Base-by-base conservation (phyloP, 2,329 filamentous ascomycete genomes). In the Clonostachys chloroleuca region DNA sequence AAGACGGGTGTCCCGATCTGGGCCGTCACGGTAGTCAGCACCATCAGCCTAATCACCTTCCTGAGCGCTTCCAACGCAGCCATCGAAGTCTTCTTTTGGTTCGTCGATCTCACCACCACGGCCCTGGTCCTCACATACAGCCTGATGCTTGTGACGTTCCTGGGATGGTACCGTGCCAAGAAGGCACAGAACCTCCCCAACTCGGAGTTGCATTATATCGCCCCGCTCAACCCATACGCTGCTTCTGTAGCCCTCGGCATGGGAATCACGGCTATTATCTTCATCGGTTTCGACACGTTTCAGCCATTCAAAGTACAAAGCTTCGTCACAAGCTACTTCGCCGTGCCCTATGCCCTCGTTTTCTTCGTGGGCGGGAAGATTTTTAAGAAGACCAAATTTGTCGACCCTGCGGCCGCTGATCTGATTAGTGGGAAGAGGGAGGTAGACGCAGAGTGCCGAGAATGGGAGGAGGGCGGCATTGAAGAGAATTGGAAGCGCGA, bases 341-440 rank as follows among this genome's bases (percentile, higher is more conserved):
- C 68, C 6, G 62, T 80, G 34, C 70, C 72, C 5, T 79, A 78
- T 54, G 77, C 75, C 46, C 55, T 74, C 34, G 58, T 71, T 5
- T 66, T 90, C 9, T 91, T 80, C 56, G 33, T 85, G 3, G 76
- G 73, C 6, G 89, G 83, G 80, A 90, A 90, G 64, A 10, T 86
- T 2, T 48, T 79, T 52, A 80, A 84, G 61, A 74, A 72, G 57
- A 87, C 84, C 1, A 81, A 75, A 52, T 71, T 77, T 50, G 63
- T 75, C 45, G 70, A 67, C 42, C 69, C 80, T 1, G 64, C 74
- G 17, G 77, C 86, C 44, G 75, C 82, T 0, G 84, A 89, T 60
- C 61, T 88, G 40, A 57, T 75, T 24, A 77, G 77, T 34, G 83
- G 84, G 49, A 67, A 87, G 48, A 78, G 77, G 8, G 84, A 86